These are phyloP conservation scores for Pseudonitzschia pungens DNA, from an alignment of 108 stramenopile genomes.

Conservation along the genomic window DNA sequence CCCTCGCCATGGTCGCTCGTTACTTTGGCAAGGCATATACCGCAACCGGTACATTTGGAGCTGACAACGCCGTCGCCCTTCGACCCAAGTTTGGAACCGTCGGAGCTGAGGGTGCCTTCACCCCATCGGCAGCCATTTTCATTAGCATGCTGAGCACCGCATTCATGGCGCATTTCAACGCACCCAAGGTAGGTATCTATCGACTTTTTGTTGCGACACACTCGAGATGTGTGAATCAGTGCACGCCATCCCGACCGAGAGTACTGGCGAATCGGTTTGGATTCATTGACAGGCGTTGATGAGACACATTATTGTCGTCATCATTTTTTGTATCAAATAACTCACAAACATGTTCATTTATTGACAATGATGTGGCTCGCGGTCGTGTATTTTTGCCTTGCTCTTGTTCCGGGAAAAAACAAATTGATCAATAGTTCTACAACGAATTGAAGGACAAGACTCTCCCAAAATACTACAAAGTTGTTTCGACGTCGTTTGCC, in stretches of 20 bases:
- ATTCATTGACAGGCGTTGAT: no score
- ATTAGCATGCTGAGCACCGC: slow-evolving; percentile 94
- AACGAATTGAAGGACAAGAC: slow-evolving; percentile 92
- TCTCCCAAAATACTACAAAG: slow-evolving; percentile 76
- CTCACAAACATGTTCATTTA: no score
- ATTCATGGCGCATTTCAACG: slow-evolving; percentile 95
- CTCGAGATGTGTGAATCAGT: no score
- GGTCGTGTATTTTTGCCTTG: background rate
- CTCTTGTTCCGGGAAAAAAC: background rate
- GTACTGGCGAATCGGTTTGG: no score
- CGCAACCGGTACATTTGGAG: slow-evolving; percentile 57
- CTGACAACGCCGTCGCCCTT: slow-evolving; percentile 53
- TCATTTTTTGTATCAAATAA: no score
- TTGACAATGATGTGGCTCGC: no score
- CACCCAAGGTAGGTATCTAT: slow-evolving; percentile 66
- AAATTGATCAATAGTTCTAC: slow-evolving; percentile 68
- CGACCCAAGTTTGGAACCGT: slow-evolving; percentile 73
- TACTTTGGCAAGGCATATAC: slow-evolving; percentile 82
- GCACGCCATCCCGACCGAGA: no score
- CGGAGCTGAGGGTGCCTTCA: slow-evolving; percentile 71
- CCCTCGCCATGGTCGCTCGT: slow-evolving; percentile 75
- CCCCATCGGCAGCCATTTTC: slow-evolving; percentile 82
- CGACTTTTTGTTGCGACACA: background rate
- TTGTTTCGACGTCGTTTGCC: slow-evolving; percentile 81
- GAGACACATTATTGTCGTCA: no score